Conservation (phyloP, 192 early-diverging fungal genomes). For the Physocladia obscura region DNA sequence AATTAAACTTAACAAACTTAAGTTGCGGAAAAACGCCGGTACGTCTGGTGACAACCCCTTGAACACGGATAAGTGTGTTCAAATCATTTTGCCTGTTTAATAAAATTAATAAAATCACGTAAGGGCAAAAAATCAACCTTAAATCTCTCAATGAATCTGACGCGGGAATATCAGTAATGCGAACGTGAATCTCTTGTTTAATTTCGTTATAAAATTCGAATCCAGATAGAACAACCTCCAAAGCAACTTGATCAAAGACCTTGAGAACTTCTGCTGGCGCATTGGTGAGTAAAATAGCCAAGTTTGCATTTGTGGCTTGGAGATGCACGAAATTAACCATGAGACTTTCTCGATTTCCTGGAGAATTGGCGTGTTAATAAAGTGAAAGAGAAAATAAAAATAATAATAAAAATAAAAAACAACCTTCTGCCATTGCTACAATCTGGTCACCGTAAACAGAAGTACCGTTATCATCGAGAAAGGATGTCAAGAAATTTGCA, state of each 20-base stretch:
- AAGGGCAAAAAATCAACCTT: constrained; percentile 38
- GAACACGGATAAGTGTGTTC: constrained; percentile 86
- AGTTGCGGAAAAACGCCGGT: constrained; percentile 96
- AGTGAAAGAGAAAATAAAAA: neutral
- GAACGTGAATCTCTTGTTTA: constrained; percentile 89
- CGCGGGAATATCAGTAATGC: constrained; percentile 86
- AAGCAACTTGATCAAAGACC: constrained; percentile 90
- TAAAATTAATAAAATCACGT: neutral
- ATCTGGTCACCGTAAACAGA: constrained; percentile 94
- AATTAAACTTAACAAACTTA: constrained; percentile 95
- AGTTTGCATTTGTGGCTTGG: constrained; percentile 69
- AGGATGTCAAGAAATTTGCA: constrained; percentile 83
- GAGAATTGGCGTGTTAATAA: neutral
- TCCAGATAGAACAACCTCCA: constrained; percentile 83
- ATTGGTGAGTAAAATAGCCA: constrained; percentile 90
- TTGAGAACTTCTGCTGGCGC: constrained; percentile 84
- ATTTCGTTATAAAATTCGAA: constrained; percentile 91
- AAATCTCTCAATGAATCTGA: constrained; percentile 84
- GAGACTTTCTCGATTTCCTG: constrained; percentile 78
- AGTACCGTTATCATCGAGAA: constrained; percentile 78
- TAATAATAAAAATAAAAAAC: neutral
- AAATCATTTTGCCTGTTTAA: constrained; percentile 75
- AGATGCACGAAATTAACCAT: constrained; percentile 87
- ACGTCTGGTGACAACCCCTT: constrained; percentile 89
- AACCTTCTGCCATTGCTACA: constrained; percentile 76